Evolutionary conservation across 352 stramenopile genomes (phyloP).

Genomic region (Peronospora farinosa): DNA sequence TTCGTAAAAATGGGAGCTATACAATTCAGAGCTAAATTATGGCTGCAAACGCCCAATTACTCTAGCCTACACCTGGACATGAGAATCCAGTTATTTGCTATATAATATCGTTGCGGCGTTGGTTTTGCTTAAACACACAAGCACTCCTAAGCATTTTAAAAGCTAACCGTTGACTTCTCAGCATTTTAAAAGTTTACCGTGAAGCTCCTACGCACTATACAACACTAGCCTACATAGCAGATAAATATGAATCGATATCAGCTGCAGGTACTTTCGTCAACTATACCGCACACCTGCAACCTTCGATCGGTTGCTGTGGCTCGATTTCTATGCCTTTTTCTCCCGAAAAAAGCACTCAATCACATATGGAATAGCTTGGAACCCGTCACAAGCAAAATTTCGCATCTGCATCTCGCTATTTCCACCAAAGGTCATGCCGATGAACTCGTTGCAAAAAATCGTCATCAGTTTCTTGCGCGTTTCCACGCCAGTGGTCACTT

Average conservation of each 20-base stretch:
- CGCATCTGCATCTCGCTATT: conserved; percentile 27
- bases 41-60: too few species aligned
- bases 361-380: conserved; percentile 38
- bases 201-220: too few species aligned
- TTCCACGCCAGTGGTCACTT: conserved; percentile 31
- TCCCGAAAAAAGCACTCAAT: conserved; percentile 42
- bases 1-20: too few species aligned
- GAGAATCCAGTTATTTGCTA: too few species aligned
- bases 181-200: too few species aligned
- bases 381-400: conserved; percentile 31
- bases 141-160: too few species aligned
- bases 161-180: too few species aligned
- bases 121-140: too few species aligned
- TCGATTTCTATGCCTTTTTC: conserved; percentile 4
- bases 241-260: conserved; percentile 28
- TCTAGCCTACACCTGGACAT: too few species aligned
- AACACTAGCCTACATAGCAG: background rate
- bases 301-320: conserved; percentile 32
- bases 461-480: conserved; percentile 38
- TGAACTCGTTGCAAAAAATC: conserved; percentile 47
- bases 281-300: conserved; percentile 15
- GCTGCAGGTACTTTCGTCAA: background rate
- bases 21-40: too few species aligned
- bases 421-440: conserved; percentile 34
- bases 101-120: too few species aligned